Evolutionary conservation across 2,329 filamentous ascomycete species (phyloP), one percentile per base, ranked within the genome.

Genomic region (Trichoderma sp.): DNA sequence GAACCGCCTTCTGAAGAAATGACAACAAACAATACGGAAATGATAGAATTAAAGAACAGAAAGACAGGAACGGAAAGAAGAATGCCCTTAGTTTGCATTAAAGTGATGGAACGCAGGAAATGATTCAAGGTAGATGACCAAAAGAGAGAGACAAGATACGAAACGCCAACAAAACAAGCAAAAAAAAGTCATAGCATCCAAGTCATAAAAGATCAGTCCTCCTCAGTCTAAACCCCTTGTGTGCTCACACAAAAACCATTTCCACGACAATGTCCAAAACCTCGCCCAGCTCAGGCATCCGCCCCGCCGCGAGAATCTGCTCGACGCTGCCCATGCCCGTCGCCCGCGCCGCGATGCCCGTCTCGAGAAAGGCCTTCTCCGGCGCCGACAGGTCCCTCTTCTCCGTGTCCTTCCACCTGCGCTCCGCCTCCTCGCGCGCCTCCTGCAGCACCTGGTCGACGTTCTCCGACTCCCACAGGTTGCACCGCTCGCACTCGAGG

Each of bases 401-500:
- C 76, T 93, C 89, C 56, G 83, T 83, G 70, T 85, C 83, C 64
- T 84, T 83, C 90, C 90, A 94, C 72, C 85, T 84, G 51, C 81
- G 81, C 78, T 93, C 90, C 1, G 90, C 91, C 70, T 89, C 85
- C 70, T 88, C 85, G 50, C 88, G 89, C 0, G 91, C 91, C 66
- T 85, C 83, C 56, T 83, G 83, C 41, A 93, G 82, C 21, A 92
- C 86, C 41, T 81, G 79, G 67, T 92, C 90, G 65, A 83, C 85
- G 71, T 93, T 87, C 74, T 93, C 91, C 63, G 88, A 84, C 77
- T 93, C 90, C 79, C 89, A 90, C 12, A 94, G 82, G 73, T 93
- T 92, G 77, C 91, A 94, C 71, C 87, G 88, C 48, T 89, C 88
- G 78, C 95, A 98, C 75, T 96, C 88, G 1, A 76, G 82, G 75